phyloP scores from a whole-genome alignment of 2,329 filamentous ascomycete species.

The Tolypocladium album region DNA sequence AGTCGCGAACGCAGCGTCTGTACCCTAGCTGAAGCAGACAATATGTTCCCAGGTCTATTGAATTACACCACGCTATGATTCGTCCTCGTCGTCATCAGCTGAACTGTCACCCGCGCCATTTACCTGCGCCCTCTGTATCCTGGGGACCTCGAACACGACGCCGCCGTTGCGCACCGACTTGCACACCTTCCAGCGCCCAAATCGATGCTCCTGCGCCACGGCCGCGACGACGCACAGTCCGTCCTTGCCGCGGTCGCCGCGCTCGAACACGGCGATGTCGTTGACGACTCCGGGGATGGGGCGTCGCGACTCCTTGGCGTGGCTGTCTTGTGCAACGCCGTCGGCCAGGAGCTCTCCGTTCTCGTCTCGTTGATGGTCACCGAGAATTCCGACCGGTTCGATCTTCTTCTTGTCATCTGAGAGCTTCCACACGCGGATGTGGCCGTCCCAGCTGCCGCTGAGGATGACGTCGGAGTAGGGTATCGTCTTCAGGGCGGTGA shows the following conservation, averaged over 20 bases:
- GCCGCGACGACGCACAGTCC: conserved; percentile 80
- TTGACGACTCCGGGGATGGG: conserved; percentile 71
- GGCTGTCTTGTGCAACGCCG: conserved; percentile 12
- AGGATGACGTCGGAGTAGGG: conserved; percentile 87
- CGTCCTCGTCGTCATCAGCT: conserved; percentile 10
- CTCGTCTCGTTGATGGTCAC: conserved; percentile 19
- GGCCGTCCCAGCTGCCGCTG: conserved; percentile 86
- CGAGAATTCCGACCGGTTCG: conserved; percentile 59
- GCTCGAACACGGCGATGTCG: conserved; percentile 77
- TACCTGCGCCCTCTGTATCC: conserved; percentile 18
- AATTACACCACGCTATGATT: conserved; percentile 7
- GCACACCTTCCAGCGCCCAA: conserved; percentile 69
- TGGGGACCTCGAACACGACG: conserved; percentile 76
- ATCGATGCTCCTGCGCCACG: conserved; percentile 73
- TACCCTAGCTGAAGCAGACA: neutral
- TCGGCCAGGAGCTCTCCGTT: conserved; percentile 15
- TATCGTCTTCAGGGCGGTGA: conserved; percentile 77
- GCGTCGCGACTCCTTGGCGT: conserved; percentile 2
- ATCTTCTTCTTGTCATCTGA: conserved; percentile 73
- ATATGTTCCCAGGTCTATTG: neutral
- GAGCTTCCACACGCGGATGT: conserved; percentile 74
- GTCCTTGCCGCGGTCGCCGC: conserved; percentile 63
- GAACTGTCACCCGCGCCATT: conserved; percentile 6
- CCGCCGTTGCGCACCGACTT: conserved; percentile 65
- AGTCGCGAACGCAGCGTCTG: neutral